Conservation (phyloP, 2,329 filamentous ascomycete species). For the Aspergillus terreus region DNA sequence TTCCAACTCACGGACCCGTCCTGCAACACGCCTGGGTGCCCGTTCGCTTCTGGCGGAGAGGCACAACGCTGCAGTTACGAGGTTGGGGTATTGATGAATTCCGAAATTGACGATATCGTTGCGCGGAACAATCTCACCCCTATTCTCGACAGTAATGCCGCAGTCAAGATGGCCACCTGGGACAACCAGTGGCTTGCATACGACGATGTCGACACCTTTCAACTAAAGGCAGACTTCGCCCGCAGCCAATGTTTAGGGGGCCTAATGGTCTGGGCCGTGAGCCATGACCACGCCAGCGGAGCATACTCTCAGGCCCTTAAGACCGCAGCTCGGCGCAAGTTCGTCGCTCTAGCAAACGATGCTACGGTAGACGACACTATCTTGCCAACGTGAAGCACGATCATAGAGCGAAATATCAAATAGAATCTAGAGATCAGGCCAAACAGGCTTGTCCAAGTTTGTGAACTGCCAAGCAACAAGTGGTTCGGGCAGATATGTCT, state of each 20-base stretch:
- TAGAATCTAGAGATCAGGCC: neutral
- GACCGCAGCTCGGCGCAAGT: neutral
- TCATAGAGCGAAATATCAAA: too few species aligned
- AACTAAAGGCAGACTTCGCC: conserved; percentile 31
- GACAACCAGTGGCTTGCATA: conserved; percentile 28
- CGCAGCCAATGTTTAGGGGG: conserved; percentile 31
- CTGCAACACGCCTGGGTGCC: conserved; percentile 27
- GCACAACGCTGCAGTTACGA: conserved; percentile 27
- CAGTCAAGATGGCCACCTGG: conserved; percentile 22
- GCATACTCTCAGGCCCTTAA: neutral
- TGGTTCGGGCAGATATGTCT: neutral
- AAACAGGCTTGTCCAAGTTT: neutral
- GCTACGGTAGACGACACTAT: too few species aligned
- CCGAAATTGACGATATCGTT: conserved; percentile 32
- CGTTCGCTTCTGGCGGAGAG: conserved; percentile 22
- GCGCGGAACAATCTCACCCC: conserved; percentile 7
- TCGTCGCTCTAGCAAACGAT: neutral
- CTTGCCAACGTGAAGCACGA: too few species aligned
- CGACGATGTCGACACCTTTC: conserved; percentile 33
- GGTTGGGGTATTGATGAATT: conserved; percentile 26
- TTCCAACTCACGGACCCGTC: conserved; percentile 15
- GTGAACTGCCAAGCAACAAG: neutral
- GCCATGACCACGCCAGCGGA: conserved; percentile 3
- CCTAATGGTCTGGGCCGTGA: conserved; percentile 14
- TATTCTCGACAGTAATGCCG: conserved; percentile 20